Base-by-base conservation (phyloP, 2,329 filamentous ascomycete species). In the Sclerotinia minor region DNA sequence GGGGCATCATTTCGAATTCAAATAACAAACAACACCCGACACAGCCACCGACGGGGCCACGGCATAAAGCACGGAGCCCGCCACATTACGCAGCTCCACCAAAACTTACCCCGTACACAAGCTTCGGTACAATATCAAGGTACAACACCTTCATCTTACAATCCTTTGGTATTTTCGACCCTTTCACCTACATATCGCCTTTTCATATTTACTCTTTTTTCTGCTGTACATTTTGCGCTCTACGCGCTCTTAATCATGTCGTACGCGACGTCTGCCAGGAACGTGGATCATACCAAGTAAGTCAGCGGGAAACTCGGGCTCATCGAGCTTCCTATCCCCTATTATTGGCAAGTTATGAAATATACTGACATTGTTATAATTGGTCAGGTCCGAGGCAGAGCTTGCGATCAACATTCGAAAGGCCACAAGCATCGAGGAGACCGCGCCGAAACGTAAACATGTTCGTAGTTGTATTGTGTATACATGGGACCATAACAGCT, bases 401-500 rank as follows among this genome's bases (percentile, higher is more conserved):
- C 83, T 91, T 72, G 83, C 86, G 69, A 85, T 90, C 79, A 89
- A 89, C 79, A 90, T 91, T 74, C 84, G 85, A 76, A 91, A 91
- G 77, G 88, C 88, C 24, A 91, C 88, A 64, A 90, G 83, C 75
- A 82, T 82, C 75, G 88, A 91, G 73, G 88, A 91, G 78, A 85
- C 87, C 1, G 87, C 87, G 8, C 87, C 87, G 49, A 89, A 89
- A 79, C 85, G 87, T 76, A 99, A 99, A 82, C 95, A 99, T 91
- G 95, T 99, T 68, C 92, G 95, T 77, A 93, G 91, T 79, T 96
- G 92, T 78, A 99, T 99, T 76, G 94, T 99, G 57, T 98, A 98
- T 80, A 98, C 94, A 69, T 99, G 95, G 95, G 95, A 99, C 81
- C 93, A 99, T 83, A 96, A 96, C 82, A 96, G 91, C 72, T 96